phyloP scores from a whole-genome alignment of 306 rosid species.

The Purshia tridentata region DNA sequence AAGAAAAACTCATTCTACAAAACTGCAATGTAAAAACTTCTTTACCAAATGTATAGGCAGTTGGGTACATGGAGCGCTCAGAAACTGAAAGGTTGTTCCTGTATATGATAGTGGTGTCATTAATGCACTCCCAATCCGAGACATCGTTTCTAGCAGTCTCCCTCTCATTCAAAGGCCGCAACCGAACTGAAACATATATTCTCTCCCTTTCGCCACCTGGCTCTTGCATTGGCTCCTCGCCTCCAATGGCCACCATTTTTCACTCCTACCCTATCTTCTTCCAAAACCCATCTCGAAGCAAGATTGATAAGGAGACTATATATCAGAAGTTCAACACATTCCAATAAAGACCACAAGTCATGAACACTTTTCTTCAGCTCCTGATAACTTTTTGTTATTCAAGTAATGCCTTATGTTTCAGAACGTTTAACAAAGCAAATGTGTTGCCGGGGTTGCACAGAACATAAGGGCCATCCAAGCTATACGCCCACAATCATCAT shows the following conservation, averaged over 20 bases:
- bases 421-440: constrained; percentile 26
- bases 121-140: constrained; percentile 95
- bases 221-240: constrained; percentile 57
- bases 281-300: constrained; percentile 34
- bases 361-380: constrained; percentile 32
- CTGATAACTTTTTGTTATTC: constrained; percentile 24
- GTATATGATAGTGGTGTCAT: constrained; percentile 70
- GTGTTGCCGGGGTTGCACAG: constrained; percentile 40
- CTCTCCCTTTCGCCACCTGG: constrained; percentile 50
- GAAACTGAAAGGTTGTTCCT: constrained; percentile 84
- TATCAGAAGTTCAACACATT: constrained; percentile 29
- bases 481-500: constrained; percentile 52
- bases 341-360: constrained; percentile 23
- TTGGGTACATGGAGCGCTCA: constrained; percentile 93
- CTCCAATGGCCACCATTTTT: constrained; percentile 71
- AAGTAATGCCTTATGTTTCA: constrained; percentile 26
- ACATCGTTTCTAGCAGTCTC: constrained; percentile 69
- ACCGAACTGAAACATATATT: constrained; percentile 80
- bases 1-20: neutral
- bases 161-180: constrained; percentile 82
- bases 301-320: constrained; percentile 30
- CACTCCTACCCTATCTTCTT: constrained; percentile 24
- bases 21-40: constrained; percentile 18
- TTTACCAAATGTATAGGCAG: constrained; percentile 91
- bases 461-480: constrained; percentile 45